Base-by-base conservation (phyloP, 78 protist species). In the Dictyostelium citrinum region DNA sequence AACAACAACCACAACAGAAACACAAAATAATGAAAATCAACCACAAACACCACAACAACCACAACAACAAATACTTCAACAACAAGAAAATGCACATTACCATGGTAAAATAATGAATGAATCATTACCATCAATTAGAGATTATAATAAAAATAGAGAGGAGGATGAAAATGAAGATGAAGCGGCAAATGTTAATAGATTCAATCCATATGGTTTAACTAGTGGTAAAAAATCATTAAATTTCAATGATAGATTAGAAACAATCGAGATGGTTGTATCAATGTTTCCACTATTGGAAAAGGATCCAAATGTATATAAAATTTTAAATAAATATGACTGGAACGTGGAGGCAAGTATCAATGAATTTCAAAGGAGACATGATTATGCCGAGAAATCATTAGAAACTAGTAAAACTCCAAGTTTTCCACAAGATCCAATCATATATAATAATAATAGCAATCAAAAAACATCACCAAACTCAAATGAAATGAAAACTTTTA, bases 241-340 rank as follows among this genome's bases (percentile, higher is more conserved):
- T n/a, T 88, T 61, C 22, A 24, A 78, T 27, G 85, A 88, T 0
- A 51, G 93, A 49, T 58, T 88, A 5, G 93, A 88, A 3, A 43
- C 81, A 37, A 77, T 88, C 0, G 85, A 88, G 37, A 41, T 60
- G 49, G 46, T 88, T 4, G 71, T 78, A 10, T 67, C 79, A 12
- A 88, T 88, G 93, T 88, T 68, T 67, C 93, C 93, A 12, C 49
- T 88, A n/a, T 76, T 88, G 17, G 85, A 88, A 46, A 75, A 88
- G 29, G 93, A 88, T 79, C 37, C 33, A 29, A 43, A 46, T 27
- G 93, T 88, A 6, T 88, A 88, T 74, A 51, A 45, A 37, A 76
- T 88, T 5, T 64, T 88, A n/a, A 60, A 88, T 10, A 81, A 82
- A n/a, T 64, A 78, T 49, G 58, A 60, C 17, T 88, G 93, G 93